Percentiles rank a stretch among this genome's conserved stretches.
These are phyloP conservation scores for Sclerotinia borealis DNA, from an alignment of 2,329 filamentous ascomycete genomes.

Conservation along the genomic window DNA sequence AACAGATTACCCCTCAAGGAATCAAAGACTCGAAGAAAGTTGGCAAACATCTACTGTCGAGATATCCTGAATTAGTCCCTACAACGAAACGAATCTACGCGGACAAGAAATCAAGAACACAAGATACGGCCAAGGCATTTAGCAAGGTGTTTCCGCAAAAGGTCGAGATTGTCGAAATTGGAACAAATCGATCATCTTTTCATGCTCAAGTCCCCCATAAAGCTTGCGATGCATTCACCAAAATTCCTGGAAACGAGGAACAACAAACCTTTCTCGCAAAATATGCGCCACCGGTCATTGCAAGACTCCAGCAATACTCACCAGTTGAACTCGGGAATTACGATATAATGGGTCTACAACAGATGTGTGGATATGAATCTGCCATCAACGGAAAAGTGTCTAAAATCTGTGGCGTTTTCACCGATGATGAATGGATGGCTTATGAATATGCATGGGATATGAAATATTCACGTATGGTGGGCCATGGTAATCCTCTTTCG, in stretches of 20 bases:
- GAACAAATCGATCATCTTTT: constrained; percentile 49
- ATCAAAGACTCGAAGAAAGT: constrained; percentile 28
- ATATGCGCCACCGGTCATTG: constrained; percentile 56
- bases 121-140: constrained; percentile 29
- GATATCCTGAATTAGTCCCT: constrained; percentile 27
- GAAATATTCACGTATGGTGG: constrained; percentile 59
- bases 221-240: constrained; percentile 51
- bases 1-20: constrained; percentile 29
- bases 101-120: constrained; percentile 29
- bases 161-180: constrained; percentile 29
- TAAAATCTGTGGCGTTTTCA: constrained; percentile 56
- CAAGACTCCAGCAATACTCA: constrained; percentile 47
- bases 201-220: constrained; percentile 39
- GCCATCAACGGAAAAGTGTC: constrained; percentile 56
- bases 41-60: constrained; percentile 25
- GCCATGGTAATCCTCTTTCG: constrained; percentile 54
- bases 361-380: constrained; percentile 41
- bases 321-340: constrained; percentile 56
- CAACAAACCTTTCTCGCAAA: constrained; percentile 39
- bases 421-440: constrained; percentile 56
- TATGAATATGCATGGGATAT: constrained; percentile 62
- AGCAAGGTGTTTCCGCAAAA: constrained; percentile 26
- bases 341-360: constrained; percentile 61
- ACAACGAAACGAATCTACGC: constrained; percentile 30
- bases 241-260: constrained; percentile 26